These are phyloP conservation scores for Coemansia reversa DNA, from an alignment of 192 early-diverging fungal genomes.

Conservation along the genomic window DNA sequence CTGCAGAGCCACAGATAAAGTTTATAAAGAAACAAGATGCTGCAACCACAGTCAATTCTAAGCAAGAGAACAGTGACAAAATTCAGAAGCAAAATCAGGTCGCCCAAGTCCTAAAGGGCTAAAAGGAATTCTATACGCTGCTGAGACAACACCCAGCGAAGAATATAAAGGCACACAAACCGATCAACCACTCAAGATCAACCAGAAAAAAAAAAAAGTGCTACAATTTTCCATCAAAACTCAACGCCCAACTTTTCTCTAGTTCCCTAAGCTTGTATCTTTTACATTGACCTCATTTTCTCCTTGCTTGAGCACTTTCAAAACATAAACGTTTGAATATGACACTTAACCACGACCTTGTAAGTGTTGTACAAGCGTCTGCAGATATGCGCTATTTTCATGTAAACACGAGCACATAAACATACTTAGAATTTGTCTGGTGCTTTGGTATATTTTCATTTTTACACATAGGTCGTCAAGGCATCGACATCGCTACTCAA, in stretches of 20 bases:
- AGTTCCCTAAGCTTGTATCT: not conserved
- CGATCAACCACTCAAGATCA: slow-evolving; percentile 10
- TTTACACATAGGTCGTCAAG: slow-evolving; percentile 33
- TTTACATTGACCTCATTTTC: not conserved
- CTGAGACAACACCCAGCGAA: no score
- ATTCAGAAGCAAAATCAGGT: no score
- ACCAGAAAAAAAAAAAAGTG: slow-evolving; percentile 6
- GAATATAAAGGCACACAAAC: slow-evolving; percentile 5
- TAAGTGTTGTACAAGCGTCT: slow-evolving; percentile 8
- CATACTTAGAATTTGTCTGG: not conserved
- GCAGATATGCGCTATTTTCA: no score
- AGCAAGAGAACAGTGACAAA: not conserved
- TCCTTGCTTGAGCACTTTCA: not conserved
- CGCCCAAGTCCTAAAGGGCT: no score
- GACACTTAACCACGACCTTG: slow-evolving; percentile 44
- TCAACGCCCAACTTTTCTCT: no score
- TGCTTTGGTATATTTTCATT: not conserved
- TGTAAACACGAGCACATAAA: no score
- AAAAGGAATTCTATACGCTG: not conserved
- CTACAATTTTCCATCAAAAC: slow-evolving; percentile 1
- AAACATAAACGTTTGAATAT: slow-evolving; percentile 10
- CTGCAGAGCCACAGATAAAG: not conserved
- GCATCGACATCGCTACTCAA: slow-evolving; percentile 42
- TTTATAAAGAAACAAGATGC: not conserved
- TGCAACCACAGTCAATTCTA: not conserved